phyloP scores from a whole-genome alignment of 495 filamentous ascomycete species.

The Durotheca rogersii region DNA sequence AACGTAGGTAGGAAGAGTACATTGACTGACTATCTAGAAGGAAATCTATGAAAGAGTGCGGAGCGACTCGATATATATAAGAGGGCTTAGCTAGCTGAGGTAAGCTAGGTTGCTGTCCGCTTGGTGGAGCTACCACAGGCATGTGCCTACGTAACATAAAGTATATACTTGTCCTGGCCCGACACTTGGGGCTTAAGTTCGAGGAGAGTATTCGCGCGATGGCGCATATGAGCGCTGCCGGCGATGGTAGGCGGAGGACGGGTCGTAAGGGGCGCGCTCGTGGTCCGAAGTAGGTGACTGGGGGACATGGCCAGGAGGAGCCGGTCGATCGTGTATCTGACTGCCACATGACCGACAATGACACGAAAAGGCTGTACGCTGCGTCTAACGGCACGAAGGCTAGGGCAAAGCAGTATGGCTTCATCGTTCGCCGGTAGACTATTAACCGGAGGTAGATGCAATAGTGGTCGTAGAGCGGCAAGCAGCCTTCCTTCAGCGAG shows the following conservation, averaged over 20 bases:
- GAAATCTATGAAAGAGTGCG: no score
- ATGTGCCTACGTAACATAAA: not conserved
- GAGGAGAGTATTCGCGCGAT: conserved; percentile 2
- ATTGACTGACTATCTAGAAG: no score
- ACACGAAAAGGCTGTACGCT: not conserved
- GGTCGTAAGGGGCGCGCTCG: conserved; percentile 4
- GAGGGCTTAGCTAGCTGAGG: no score
- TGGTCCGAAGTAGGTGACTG: conserved; percentile 1
- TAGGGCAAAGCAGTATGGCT: not conserved
- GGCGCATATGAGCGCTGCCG: conserved; percentile 12
- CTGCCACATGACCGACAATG: not conserved
- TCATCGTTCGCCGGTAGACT: not conserved
- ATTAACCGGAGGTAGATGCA: not conserved
- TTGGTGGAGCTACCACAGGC: not conserved
- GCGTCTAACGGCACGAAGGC: not conserved
- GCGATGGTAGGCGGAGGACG: conserved; percentile 6
- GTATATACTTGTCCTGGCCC: conserved; percentile 6
- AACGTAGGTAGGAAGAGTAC: no score
- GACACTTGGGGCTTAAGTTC: conserved; percentile 9
- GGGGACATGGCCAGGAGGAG: not conserved
- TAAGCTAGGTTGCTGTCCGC: not conserved
- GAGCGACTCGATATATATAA: no score
- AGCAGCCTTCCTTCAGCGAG: not conserved
- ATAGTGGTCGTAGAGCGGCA: not conserved
- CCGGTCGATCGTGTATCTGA: not conserved